Evolutionary conservation across 2,329 filamentous ascomycete species (phyloP).

Genomic region (Trichoderma endophyticum): DNA sequence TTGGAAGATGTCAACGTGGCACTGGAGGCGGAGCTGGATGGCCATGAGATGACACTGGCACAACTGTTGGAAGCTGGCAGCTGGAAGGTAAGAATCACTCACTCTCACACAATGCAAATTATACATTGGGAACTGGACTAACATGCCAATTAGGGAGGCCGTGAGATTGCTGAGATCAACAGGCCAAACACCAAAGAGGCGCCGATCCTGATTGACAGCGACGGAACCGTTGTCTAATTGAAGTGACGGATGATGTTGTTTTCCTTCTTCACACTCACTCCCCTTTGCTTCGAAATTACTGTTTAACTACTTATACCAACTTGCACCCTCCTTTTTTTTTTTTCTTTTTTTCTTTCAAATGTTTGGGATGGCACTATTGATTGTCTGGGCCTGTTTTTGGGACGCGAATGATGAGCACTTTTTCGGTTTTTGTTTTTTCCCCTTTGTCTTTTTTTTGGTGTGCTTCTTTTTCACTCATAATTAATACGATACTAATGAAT

Average conservation of each 20-base stretch:
- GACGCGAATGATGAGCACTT: slow-evolving; percentile 13
- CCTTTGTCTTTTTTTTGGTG: background rate
- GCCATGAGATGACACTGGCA: slow-evolving; percentile 70
- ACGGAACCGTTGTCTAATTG: slow-evolving; percentile 86
- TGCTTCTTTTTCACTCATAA: background rate
- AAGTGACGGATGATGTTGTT: background rate
- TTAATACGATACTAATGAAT: slow-evolving; percentile 6
- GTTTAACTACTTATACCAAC: slow-evolving; percentile 2
- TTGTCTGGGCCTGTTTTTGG: slow-evolving; percentile 16
- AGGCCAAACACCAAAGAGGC: slow-evolving; percentile 95
- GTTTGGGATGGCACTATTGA: slow-evolving; percentile 17
- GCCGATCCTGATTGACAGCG: slow-evolving; percentile 92
- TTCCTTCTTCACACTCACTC: background rate
- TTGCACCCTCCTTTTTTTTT: background rate
- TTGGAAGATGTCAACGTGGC: slow-evolving; percentile 56
- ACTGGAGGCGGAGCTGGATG: slow-evolving; percentile 62
- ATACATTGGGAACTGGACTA: background rate
- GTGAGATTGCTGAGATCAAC: slow-evolving; percentile 93
- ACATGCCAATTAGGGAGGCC: slow-evolving; percentile 61
- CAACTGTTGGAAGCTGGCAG: slow-evolving; percentile 94
- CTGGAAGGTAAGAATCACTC: slow-evolving; percentile 74
- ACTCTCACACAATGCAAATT: background rate
- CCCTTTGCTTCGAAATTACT: background rate
- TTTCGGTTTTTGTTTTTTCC: background rate
- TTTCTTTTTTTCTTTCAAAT: background rate